Percentiles rank a stretch among this genome's conserved stretches.
These are phyloP conservation scores for Alliaria petiolata DNA, from an alignment of 345 rosid genomes.

Conservation along the genomic window DNA sequence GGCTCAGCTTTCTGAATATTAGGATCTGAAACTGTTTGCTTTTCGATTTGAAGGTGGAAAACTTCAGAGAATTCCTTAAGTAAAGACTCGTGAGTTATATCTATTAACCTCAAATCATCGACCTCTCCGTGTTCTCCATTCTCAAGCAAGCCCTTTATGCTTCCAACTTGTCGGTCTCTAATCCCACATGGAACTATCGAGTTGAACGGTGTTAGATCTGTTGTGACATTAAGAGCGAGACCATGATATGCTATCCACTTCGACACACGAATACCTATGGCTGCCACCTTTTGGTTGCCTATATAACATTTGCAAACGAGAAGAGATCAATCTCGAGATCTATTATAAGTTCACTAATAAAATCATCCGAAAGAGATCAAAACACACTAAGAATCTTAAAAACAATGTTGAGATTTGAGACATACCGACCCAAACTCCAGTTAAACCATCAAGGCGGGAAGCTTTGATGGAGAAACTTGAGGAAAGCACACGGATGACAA, in stretches of 20 bases:
- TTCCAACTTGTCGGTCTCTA: slow-evolving; percentile 63
- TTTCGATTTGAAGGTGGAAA: slow-evolving; percentile 50
- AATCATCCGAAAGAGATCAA: neutral
- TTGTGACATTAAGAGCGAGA: slow-evolving; percentile 71
- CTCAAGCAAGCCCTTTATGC: slow-evolving; percentile 45
- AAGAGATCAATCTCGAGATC: neutral
- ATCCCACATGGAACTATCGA: slow-evolving; percentile 84
- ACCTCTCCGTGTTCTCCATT: neutral
- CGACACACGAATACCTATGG: slow-evolving; percentile 71
- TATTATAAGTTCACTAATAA: neutral
- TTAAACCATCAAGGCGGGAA: slow-evolving; percentile 67
- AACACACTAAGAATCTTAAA: neutral
- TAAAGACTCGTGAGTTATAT: slow-evolving; percentile 45
- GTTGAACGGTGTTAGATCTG: slow-evolving; percentile 64
- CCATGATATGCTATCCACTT: slow-evolving; percentile 84
- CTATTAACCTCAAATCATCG: slow-evolving; percentile 36
- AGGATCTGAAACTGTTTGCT: slow-evolving; percentile 20
- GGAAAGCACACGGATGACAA: slow-evolving; percentile 66
- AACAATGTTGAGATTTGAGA: neutral
- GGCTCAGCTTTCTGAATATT: slow-evolving; percentile 4
- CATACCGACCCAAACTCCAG: slow-evolving; percentile 92
- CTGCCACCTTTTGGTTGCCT: slow-evolving; percentile 77
- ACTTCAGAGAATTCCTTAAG: slow-evolving; percentile 62
- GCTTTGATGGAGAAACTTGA: slow-evolving; percentile 65
- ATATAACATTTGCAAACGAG: slow-evolving; percentile 18